Conservation (phyloP, 352 stramenopile genomes). For the Phytophthora brassicae region DNA sequence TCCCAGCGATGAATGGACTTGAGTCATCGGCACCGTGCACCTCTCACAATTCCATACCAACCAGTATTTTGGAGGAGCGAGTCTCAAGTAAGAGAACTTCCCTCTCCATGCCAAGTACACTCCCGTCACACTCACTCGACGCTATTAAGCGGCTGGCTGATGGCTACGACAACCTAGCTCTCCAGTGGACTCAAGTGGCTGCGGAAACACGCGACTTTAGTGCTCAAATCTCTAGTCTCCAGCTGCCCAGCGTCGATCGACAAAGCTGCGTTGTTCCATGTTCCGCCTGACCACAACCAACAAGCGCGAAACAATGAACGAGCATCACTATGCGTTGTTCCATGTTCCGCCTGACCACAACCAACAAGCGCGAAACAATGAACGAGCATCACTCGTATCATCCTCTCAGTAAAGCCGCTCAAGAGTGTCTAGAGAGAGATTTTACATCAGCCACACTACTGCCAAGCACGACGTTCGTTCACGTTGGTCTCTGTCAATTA, state of each 20-base stretch:
- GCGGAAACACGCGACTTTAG: slow-evolving; percentile 14
- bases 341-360: not conserved
- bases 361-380: not conserved
- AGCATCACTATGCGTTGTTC: not conserved
- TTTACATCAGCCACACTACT: not conserved
- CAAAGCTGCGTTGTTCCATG: not conserved
- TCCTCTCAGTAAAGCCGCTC: not conserved
- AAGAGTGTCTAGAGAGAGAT: no score
- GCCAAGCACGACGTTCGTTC: not conserved
- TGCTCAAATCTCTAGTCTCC: slow-evolving; percentile 1
- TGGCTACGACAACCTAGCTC: slow-evolving; percentile 11
- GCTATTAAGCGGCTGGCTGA: slow-evolving; percentile 11
- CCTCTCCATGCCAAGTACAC: not conserved
- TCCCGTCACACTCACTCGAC: not conserved
- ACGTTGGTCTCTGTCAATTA: not conserved
- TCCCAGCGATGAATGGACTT: not conserved
- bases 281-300: not conserved
- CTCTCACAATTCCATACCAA: not conserved
- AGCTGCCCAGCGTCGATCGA: not conserved
- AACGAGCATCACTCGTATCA: not conserved
- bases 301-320: not conserved
- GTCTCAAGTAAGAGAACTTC: not conserved
- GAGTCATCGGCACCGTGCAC: not conserved
- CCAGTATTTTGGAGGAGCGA: not conserved
- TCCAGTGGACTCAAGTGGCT: slow-evolving; percentile 15